phyloP scores from a whole-genome alignment of 345 rosid genomes.

The Clarkia xantiana region DNA sequence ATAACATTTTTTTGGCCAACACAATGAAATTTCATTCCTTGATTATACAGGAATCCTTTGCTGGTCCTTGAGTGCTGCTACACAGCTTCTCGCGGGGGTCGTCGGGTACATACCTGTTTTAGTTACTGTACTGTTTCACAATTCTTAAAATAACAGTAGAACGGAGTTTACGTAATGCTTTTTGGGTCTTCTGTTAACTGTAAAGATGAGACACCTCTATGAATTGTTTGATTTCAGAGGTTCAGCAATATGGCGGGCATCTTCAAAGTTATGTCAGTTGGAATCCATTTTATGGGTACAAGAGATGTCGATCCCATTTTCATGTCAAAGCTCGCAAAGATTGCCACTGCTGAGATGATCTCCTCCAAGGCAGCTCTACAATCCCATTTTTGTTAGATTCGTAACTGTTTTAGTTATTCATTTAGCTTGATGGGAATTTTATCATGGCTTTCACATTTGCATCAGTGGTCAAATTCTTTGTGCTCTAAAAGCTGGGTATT shows the following conservation, averaged over 20 bases:
- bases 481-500: no score
- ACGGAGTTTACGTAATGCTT: not conserved
- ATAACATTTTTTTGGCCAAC: not conserved
- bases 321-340: constrained; percentile 81
- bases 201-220: constrained; percentile 2
- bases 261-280: constrained; percentile 84
- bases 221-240: constrained; percentile 32
- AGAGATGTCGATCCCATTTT: constrained; percentile 56
- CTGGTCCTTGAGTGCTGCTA: constrained; percentile 88
- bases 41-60: constrained; percentile 57
- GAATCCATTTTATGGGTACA: constrained; percentile 46
- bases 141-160: not conserved
- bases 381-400: not conserved
- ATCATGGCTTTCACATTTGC: no score
- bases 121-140: not conserved
- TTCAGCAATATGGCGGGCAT: constrained; percentile 89
- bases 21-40: not conserved
- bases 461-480: no score
- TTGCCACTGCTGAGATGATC: constrained; percentile 81
- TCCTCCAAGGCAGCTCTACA: constrained; percentile 57
- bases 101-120: constrained; percentile 38
- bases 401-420: not conserved
- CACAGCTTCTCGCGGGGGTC: constrained; percentile 74
- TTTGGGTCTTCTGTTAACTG: constrained; percentile 2
- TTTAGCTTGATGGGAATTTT: no score